Evolutionary conservation across 2,329 filamentous ascomycete genomes (phyloP), one percentile per base, ranked within the genome.

Genomic region (Chaetomium sp.): DNA sequence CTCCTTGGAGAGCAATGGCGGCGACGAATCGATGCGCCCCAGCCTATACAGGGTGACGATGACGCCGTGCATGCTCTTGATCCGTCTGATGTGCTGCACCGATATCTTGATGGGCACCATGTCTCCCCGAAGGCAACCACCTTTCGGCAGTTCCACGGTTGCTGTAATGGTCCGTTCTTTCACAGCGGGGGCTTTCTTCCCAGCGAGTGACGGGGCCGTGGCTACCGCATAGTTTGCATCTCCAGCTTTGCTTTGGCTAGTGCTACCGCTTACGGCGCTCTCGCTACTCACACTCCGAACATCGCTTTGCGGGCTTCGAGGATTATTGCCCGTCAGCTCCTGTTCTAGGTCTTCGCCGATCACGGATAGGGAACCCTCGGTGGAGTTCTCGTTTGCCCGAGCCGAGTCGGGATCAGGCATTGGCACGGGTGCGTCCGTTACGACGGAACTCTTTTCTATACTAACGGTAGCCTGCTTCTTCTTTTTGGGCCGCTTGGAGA

Each of bases 11-110:
- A 83, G 74, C 6, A 80, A 72, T 5, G 83, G 80, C 4, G 87
- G 87, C 7, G 85, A 80, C 72, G 93, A 90, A 74, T 99, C 94
- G 54, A 98, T 94, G 65, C 92, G 88, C 27, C 93, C 93, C 76
- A 96, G 91, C 53, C 95, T 87, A 75, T 96, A 97, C 9, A 99
- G 81, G 1, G 95, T 98, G 54, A 97, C 87, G 66, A 98, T 95
- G 56, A 98, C 90, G 8, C 95, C 94, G 70, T 94, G 91, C 78
- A 97, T 84, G 74, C 93, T 98, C 79, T 94, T 92, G 73, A 98
- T 87, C 64, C 88, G 85, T 76, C 96, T 96, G 65, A 90, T 94
- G 75, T 98, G 95, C 68, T 92, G 90, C 65, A 99, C 88, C 0
- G 85, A 87, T 60, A 98, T 88, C 71, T 87, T 90, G 61, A 98